phyloP scores from a whole-genome alignment of 2,329 filamentous ascomycete genomes.

The Magnaporthiopsis poae region DNA sequence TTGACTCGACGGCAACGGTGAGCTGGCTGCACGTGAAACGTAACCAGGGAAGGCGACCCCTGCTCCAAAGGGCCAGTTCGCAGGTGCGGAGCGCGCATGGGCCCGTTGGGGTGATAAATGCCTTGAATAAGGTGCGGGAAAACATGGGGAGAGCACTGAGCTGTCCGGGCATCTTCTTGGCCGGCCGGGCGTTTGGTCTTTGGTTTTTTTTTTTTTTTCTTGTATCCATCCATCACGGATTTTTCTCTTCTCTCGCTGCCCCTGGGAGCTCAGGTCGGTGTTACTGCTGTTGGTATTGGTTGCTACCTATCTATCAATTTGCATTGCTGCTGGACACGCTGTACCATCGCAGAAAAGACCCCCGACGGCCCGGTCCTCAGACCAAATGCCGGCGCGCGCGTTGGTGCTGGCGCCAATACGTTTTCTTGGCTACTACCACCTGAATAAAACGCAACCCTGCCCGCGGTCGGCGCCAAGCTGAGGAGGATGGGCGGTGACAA shows the following conservation, averaged over 20 bases:
- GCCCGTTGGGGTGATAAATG: not conserved
- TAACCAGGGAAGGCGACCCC: not conserved
- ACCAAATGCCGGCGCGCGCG: not conserved
- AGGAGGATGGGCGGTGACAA: not conserved
- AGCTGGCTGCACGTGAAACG: not conserved
- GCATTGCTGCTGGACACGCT: not conserved
- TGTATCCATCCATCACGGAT: no score
- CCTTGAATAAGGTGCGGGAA: not conserved
- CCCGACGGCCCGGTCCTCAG: no score
- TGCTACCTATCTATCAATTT: no score
- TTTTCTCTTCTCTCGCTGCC: no score
- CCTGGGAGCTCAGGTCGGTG: not conserved
- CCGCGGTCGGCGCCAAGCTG: not conserved
- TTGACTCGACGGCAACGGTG: not conserved
- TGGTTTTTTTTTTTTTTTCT: no score
- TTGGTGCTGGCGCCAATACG: not conserved
- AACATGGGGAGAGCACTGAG: not conserved
- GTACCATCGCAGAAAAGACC: not conserved
- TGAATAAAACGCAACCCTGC: not conserved
- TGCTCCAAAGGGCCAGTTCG: not conserved
- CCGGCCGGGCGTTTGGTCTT: no score
- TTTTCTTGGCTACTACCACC: not conserved
- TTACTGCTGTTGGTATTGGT: no score
- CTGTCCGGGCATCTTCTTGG: not conserved
- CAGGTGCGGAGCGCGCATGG: not conserved